Evolutionary conservation across 2,329 filamentous ascomycete species (phyloP).

Genomic region (Fusarium buxicola): DNA sequence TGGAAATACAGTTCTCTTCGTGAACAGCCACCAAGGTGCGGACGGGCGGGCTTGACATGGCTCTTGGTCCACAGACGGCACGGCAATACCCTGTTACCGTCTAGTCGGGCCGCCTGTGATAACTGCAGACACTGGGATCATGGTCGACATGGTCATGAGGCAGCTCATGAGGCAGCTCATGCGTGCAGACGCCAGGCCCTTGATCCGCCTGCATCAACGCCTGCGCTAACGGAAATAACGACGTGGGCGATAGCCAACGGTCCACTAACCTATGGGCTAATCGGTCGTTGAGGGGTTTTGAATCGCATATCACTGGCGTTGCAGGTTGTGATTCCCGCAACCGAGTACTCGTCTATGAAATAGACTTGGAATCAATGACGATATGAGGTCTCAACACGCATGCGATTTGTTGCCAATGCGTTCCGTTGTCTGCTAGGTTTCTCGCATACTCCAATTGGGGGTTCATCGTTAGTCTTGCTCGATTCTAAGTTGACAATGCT

Average conservation of each 20-base stretch:
- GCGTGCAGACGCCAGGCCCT: conserved; percentile 11
- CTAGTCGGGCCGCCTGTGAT: conserved; percentile 17
- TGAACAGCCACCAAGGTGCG: conserved; percentile 54
- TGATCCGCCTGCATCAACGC: conserved; percentile 18
- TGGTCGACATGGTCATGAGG: conserved; percentile 14
- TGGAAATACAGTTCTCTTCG: conserved; percentile 87
- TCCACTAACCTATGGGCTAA: not conserved
- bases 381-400: not conserved
- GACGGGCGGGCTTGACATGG: conserved; percentile 1
- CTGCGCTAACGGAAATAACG: conserved; percentile 14
- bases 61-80: conserved; percentile 1
- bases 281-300: not conserved
- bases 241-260: conserved; percentile 4
- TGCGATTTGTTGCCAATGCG: not conserved
- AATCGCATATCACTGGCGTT: conserved; percentile 36
- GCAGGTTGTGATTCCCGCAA: conserved; percentile 8
- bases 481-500: not conserved
- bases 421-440: not conserved
- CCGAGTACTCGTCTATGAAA: conserved; percentile 2
- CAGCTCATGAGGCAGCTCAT: conserved; percentile 16
- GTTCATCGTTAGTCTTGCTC: not conserved
- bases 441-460: not conserved
- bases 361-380: conserved; percentile 15
- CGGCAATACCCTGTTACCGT: conserved; percentile 9
- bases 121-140: conserved; percentile 16